phyloP scores from a whole-genome alignment of 805 yeast genomes.

The Ogataea polymorpha region DNA sequence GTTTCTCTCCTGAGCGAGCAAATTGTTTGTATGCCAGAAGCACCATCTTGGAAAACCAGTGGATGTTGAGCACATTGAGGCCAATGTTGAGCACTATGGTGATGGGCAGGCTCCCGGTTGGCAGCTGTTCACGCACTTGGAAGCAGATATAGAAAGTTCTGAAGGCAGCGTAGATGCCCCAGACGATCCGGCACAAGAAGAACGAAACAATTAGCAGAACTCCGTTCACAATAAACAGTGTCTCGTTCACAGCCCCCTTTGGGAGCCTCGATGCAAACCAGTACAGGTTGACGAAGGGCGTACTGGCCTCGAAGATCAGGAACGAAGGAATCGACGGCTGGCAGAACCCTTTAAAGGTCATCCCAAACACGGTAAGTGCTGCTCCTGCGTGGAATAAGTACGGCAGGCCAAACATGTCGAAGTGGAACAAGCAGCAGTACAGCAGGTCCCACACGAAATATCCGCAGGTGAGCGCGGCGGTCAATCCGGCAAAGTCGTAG shows the following conservation, averaged over 20 bases:
- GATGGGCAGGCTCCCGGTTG: slow-evolving; percentile 44
- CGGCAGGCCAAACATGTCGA: slow-evolving; percentile 71
- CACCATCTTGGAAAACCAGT: slow-evolving; percentile 90
- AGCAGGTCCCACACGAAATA: slow-evolving; percentile 88
- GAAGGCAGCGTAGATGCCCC: slow-evolving; percentile 85
- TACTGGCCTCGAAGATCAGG: slow-evolving; percentile 79
- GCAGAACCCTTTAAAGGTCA: slow-evolving; percentile 68
- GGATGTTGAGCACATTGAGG: slow-evolving; percentile 66
- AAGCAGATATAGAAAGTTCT: slow-evolving; percentile 44
- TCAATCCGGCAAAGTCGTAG: slow-evolving; percentile 73
- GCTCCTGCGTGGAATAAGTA: slow-evolving; percentile 82
- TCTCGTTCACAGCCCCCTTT: slow-evolving; percentile 55
- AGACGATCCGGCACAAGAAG: slow-evolving; percentile 72
- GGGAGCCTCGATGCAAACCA: slow-evolving; percentile 88
- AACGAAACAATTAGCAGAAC: slow-evolving; percentile 63
- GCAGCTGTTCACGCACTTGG: slow-evolving; percentile 40
- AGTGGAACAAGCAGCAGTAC: slow-evolving; percentile 60
- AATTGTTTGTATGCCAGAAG: slow-evolving; percentile 61
- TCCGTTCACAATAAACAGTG: slow-evolving; percentile 64
- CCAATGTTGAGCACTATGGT: slow-evolving; percentile 57
- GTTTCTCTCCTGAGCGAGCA: slow-evolving; percentile 4
- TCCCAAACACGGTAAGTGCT: slow-evolving; percentile 68
- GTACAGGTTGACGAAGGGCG: slow-evolving; percentile 92
- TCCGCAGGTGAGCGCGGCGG: slow-evolving; percentile 70
- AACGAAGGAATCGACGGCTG: slow-evolving; percentile 82